These are phyloP conservation scores for Xylaria digitata DNA, from an alignment of 2,329 filamentous ascomycete species.

Conservation along the genomic window DNA sequence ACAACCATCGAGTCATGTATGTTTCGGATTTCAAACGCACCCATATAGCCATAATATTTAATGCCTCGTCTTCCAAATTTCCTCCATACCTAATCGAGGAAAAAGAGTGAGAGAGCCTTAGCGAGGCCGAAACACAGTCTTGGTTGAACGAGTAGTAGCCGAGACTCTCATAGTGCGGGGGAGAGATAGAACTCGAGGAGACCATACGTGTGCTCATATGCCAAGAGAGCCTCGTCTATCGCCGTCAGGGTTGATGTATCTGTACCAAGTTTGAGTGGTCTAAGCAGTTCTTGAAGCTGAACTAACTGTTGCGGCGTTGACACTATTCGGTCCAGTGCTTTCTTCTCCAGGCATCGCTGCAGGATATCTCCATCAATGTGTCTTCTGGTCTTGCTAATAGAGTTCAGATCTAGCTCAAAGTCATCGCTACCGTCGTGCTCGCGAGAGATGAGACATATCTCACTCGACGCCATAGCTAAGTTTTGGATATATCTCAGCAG, in stretches of 20 bases:
- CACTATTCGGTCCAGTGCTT: conserved; percentile 54
- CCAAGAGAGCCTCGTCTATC: conserved; percentile 32
- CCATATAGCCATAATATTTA: background rate
- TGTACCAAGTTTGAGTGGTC: background rate
- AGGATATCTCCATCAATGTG: conserved; percentile 77
- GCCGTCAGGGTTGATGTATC: background rate
- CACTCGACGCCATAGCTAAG: conserved; percentile 63
- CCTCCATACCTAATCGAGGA: background rate
- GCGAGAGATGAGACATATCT: conserved; percentile 53
- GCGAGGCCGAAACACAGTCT: background rate
- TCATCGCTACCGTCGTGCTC: conserved; percentile 17
- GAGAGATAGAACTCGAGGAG: conserved; percentile 66
- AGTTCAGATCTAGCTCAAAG: conserved; percentile 54
- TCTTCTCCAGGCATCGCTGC: conserved; percentile 61
- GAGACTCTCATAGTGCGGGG: conserved; percentile 72
- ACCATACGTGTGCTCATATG: conserved; percentile 62
- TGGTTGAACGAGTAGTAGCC: background rate
- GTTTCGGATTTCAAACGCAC: no score
- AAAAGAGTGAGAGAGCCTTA: background rate
- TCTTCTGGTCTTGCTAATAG: conserved; percentile 60
- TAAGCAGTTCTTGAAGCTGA: conserved; percentile 32
- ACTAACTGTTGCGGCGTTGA: conserved; percentile 53
- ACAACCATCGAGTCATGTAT: background rate
- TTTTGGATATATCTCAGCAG: conserved; percentile 80
- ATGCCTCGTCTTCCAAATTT: background rate